These are phyloP conservation scores for Rhodomyrtus tomentosa DNA, from an alignment of 345 rosid genomes.

Conservation along the genomic window DNA sequence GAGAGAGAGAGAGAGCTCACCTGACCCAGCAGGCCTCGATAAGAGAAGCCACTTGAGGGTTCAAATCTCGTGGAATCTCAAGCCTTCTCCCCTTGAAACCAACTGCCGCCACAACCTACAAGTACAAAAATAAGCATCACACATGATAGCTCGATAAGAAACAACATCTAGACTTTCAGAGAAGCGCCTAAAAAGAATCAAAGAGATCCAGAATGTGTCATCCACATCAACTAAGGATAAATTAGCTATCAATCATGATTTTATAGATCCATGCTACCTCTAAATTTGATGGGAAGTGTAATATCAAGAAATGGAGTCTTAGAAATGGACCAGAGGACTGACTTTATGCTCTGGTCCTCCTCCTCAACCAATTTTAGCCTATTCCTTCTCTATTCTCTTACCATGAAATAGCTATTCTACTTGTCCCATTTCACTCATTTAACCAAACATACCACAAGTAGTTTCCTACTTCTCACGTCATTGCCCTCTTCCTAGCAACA, in stretches of 20 bases:
- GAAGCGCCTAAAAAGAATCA: neutral
- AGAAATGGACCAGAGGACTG: neutral
- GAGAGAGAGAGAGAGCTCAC: slow-evolving; percentile 23
- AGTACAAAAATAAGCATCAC: neutral
- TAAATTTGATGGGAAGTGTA: neutral
- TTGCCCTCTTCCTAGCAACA: neutral
- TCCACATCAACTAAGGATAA: neutral
- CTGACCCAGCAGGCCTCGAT: slow-evolving; percentile 94
- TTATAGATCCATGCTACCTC: neutral
- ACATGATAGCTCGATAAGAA: neutral
- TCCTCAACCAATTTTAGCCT: neutral
- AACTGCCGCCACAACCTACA: slow-evolving; percentile 98
- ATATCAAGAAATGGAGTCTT: neutral
- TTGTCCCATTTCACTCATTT: neutral
- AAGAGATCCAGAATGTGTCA: neutral
- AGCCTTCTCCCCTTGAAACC: slow-evolving; percentile 89
- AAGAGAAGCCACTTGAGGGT: slow-evolving; percentile 70
- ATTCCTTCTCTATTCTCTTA: neutral
- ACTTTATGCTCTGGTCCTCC: neutral
- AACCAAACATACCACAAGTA: neutral
- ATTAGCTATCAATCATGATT: neutral
- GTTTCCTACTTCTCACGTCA: neutral
- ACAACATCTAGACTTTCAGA: neutral
- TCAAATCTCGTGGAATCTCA: slow-evolving; percentile 76
- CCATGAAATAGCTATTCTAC: neutral